Base-by-base conservation (phyloP, 164 flowering plant species). In the Vitis vinifera region DNA sequence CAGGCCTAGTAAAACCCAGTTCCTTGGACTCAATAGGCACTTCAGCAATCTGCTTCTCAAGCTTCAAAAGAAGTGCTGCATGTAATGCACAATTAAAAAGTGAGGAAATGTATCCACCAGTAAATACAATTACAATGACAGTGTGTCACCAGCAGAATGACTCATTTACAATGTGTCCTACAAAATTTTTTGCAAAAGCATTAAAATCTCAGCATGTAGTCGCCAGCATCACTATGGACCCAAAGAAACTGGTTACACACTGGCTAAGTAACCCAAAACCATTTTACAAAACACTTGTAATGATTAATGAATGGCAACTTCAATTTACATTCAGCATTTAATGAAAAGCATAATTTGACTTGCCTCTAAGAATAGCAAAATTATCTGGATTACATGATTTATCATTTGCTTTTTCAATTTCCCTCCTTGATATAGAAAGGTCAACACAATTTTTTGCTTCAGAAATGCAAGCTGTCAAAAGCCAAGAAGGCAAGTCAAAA, bases 311-410 rank as follows among this genome's bases (percentile, higher is more conserved):
- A 62, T 49, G 23, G 65, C 44, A 66, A 48, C 23, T 49, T 50
- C 27, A 10, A 50, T 9, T 51, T 65, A 52, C 9, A 50, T 51
- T 10, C 16, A 61, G 17, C 15, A n/a, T 16, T 10, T 16, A 53
- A 52, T 27, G 37, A 57, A 68, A 51, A 55, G 9, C 52, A 9
- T 7, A 64, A 51, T 59, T 61, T 12, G 57, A 16, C 55, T 66
- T 81, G 90, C 99, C 99, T 90, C 77, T 83, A 57, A 95, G 97
- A 77, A 95, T 88, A 44, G 99, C 94, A 86, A 81, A 95, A 72
- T 80, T 79, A 51, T 91, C 94, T 51, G 97, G 97, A 65, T 91
- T 87, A 29, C 79, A 61, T 4, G 87, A 76, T 71, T 84, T 88
- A 61, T 93, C 97, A 73, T 79, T 87, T 63, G 81, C 82, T 11